A percentile compares a stretch with the other conserved stretches of the same genome.
These are phyloP conservation scores for Myrmaecium sp. DNA, from an alignment of 2,329 filamentous ascomycete genomes.

Conservation along the genomic window DNA sequence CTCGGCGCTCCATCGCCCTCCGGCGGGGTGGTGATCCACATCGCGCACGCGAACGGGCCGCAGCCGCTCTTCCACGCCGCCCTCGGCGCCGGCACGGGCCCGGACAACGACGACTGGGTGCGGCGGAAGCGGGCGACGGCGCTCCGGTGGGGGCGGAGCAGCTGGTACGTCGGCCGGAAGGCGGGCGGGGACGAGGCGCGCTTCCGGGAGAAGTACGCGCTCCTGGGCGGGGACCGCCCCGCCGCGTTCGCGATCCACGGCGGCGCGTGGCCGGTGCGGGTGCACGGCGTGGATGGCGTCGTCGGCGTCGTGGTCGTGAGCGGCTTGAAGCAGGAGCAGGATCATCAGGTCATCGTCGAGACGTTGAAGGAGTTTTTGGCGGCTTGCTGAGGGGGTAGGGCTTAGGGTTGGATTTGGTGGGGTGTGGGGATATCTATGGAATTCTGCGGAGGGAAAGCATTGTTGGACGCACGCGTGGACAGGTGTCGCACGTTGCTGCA, in stretches of 20 bases:
- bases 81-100: constrained; percentile 47
- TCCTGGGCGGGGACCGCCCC: constrained; percentile 33
- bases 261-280: constrained; percentile 56
- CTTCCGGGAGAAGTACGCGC: constrained; percentile 48
- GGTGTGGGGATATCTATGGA: no score
- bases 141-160: constrained; percentile 50
- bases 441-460: no score
- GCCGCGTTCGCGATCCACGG: constrained; percentile 61
- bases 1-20: no score
- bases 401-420: no score
- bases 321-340: constrained; percentile 59
- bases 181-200: constrained; percentile 43
- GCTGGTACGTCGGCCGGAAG: constrained; percentile 57
- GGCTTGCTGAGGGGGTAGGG: constrained; percentile 18
- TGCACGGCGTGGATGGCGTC: constrained; percentile 56
- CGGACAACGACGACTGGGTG: constrained; percentile 51
- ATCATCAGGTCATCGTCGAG: constrained; percentile 61
- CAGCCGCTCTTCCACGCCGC: constrained; percentile 55
- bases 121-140: constrained; percentile 55
- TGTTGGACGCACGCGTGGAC: no score
- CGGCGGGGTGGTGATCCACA: constrained; percentile 52
- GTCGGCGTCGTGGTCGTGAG: constrained; percentile 61
- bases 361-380: constrained; percentile 40
- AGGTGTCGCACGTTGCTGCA: no score
- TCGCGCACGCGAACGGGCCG: constrained; percentile 38